These are phyloP conservation scores for Sanghuangporus sanghuang DNA, from an alignment of 1,284 basidiomycete species.

Conservation along the genomic window DNA sequence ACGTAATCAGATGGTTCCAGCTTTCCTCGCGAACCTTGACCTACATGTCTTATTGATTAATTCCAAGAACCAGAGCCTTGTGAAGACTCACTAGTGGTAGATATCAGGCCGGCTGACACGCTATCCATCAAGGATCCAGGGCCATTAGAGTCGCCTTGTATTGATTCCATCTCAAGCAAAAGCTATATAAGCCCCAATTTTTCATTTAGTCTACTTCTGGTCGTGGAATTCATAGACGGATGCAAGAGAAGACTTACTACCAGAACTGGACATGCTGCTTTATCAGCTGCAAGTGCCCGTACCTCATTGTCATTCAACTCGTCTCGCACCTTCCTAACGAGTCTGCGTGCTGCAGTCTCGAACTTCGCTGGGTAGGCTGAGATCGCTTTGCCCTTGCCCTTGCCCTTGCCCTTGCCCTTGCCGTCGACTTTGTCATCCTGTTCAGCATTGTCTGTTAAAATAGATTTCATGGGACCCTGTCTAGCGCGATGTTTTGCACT, in stretches of 20 bases:
- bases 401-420: slow-evolving; percentile 33
- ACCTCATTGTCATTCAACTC: slow-evolving; percentile 70
- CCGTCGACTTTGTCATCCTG: slow-evolving; percentile 21
- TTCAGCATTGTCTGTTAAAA: slow-evolving; percentile 40
- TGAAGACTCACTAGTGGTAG: slow-evolving; percentile 49
- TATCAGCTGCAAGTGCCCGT: slow-evolving; percentile 74
- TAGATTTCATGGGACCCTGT: slow-evolving; percentile 69
- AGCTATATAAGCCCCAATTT: slow-evolving; percentile 44
- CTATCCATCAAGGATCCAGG: slow-evolving; percentile 77
- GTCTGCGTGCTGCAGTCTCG: slow-evolving; percentile 38
- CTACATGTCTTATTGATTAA: slow-evolving; percentile 24
- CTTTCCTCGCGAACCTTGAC: slow-evolving; percentile 29
- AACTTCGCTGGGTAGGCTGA: slow-evolving; percentile 48
- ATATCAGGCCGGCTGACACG: slow-evolving; percentile 75
- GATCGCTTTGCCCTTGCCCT: slow-evolving; percentile 25
- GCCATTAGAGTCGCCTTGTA: slow-evolving; percentile 51
- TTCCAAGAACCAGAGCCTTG: neutral
- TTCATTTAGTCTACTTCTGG: neutral
- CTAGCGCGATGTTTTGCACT: slow-evolving; percentile 71
- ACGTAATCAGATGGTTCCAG: slow-evolving; percentile 68
- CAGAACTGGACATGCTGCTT: slow-evolving; percentile 71
- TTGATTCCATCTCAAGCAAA: slow-evolving; percentile 73
- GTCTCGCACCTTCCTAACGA: slow-evolving; percentile 51
- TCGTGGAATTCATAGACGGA: neutral
- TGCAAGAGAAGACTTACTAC: slow-evolving; percentile 52